Percentiles rank a stretch among this genome's conserved stretches.
phyloP scores from a whole-genome alignment of 1,284 basidiomycete genomes.

The Puccinia polysora region DNA sequence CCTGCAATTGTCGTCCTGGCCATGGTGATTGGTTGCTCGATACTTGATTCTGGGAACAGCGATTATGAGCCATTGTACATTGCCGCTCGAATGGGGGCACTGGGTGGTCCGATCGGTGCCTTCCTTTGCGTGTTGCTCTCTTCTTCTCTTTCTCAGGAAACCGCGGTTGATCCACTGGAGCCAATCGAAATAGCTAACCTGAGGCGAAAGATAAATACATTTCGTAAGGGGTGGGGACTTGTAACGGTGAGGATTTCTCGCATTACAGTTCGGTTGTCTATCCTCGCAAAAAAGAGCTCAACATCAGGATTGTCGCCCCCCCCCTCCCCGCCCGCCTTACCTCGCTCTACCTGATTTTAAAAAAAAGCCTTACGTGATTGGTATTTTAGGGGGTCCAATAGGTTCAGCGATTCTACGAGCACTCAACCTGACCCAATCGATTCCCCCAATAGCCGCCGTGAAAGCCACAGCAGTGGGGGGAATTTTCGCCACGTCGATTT shows the following conservation, averaged over 20 bases:
- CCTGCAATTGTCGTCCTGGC: slow-evolving; percentile 23
- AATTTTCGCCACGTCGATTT: slow-evolving; percentile 30
- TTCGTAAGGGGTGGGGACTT: slow-evolving; percentile 4
- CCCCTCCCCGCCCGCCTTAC: background rate
- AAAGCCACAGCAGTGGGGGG: slow-evolving; percentile 24
- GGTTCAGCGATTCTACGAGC: slow-evolving; percentile 21
- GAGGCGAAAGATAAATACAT: background rate
- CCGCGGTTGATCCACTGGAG: background rate
- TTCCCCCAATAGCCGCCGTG: slow-evolving; percentile 15
- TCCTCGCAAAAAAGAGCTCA: too few relatives aligned
- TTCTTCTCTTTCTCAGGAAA: background rate
- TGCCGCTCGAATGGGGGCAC: slow-evolving; percentile 25
- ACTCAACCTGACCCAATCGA: slow-evolving; percentile 1
- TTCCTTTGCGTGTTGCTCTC: slow-evolving; percentile 18
- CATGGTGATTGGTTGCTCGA: slow-evolving; percentile 30
- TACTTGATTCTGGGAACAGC: slow-evolving; percentile 1
- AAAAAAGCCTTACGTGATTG: slow-evolving; percentile 29
- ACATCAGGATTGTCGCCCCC: background rate
- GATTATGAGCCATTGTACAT: slow-evolving; percentile 24
- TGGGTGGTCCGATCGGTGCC: slow-evolving; percentile 26
- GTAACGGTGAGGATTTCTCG: slow-evolving; percentile 2
- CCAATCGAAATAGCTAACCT: background rate
- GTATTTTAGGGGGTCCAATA: slow-evolving; percentile 11
- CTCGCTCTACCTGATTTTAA: background rate
- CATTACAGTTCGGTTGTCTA: background rate